These are phyloP conservation scores for maize (Zea mays) DNA, from an alignment of 176 grass and related monocot species.

Conservation along the genomic window DNA sequence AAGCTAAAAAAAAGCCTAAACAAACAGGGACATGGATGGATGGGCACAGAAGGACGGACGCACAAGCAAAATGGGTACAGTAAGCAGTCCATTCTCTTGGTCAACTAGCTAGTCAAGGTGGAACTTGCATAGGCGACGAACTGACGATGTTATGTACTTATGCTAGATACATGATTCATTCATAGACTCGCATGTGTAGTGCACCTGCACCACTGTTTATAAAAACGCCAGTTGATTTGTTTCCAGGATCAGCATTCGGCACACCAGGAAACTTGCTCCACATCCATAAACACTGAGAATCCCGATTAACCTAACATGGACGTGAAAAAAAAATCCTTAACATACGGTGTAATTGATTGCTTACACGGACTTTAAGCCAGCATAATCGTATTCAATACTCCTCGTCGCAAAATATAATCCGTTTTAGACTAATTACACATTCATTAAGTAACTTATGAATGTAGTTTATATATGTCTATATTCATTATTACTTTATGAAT, in stretches of 20 bases:
- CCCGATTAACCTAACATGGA: neutral
- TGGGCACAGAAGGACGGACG: slow-evolving; percentile 30
- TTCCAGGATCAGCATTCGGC: neutral
- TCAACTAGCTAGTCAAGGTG: slow-evolving; percentile 19
- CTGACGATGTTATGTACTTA: neutral
- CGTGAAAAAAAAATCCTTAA: neutral
- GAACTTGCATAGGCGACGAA: neutral
- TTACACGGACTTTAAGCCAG: neutral
- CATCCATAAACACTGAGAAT: neutral
- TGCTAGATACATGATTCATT: neutral
- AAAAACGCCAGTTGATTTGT: neutral
- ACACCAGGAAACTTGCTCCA: neutral
- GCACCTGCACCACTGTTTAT: neutral
- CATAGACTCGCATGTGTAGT: neutral
- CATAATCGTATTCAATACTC: neutral
- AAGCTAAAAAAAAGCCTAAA: too few species aligned
- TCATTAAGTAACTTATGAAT: too few species aligned
- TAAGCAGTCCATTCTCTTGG: neutral
- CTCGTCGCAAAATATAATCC: too few species aligned
- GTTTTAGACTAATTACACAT: too few species aligned
- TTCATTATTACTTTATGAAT: too few species aligned
- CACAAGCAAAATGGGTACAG: slow-evolving; percentile 8
- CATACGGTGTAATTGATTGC: neutral
- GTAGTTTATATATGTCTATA: too few species aligned
- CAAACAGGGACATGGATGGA: slow-evolving; percentile 36